Evolutionary conservation across 2,329 filamentous ascomycete genomes (phyloP).

Genomic region (Tolypocladium tundrense): DNA sequence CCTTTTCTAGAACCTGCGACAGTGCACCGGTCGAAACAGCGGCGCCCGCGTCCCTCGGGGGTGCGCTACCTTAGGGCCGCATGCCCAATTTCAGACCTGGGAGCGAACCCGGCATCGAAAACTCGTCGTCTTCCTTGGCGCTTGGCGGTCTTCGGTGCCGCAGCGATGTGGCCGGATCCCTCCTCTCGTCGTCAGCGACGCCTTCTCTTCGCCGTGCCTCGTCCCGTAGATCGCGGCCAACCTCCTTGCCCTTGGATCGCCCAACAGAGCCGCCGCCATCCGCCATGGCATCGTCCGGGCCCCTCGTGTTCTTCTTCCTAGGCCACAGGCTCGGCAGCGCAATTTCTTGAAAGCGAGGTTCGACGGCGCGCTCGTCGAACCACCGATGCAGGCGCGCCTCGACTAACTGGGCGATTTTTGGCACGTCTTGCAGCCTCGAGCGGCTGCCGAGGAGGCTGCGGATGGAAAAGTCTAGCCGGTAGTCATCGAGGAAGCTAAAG

Average conservation of each 20-base stretch:
- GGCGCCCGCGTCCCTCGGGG: neutral
- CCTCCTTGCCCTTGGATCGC: constrained; percentile 43
- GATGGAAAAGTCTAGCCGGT: constrained; percentile 73
- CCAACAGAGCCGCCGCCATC: constrained; percentile 38
- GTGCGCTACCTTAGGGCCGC: constrained; percentile 5
- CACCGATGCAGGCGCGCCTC: constrained; percentile 72
- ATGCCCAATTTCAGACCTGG: constrained; percentile 25
- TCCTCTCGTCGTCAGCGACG: constrained; percentile 32
- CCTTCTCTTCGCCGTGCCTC: constrained; percentile 35
- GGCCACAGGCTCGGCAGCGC: constrained; percentile 76
- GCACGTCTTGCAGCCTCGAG: constrained; percentile 73
- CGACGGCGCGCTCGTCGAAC: constrained; percentile 81
- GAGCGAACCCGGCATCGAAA: constrained; percentile 37
- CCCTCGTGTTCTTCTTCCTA: constrained; percentile 70
- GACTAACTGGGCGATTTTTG: constrained; percentile 78
- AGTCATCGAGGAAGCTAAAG: constrained; percentile 88
- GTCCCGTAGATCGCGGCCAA: constrained; percentile 38
- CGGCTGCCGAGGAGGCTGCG: constrained; percentile 69
- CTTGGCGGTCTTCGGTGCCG: constrained; percentile 25
- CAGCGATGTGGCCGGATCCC: constrained; percentile 23
- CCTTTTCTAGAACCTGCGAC: neutral
- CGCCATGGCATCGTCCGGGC: constrained; percentile 49
- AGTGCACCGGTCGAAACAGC: neutral
- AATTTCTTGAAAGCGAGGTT: constrained; percentile 80
- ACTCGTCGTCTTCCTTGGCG: constrained; percentile 25